Evolutionary conservation across 345 rosid genomes (phyloP), one percentile per base, ranked within the genome.

Genomic region (Laguncularia racemosa): DNA sequence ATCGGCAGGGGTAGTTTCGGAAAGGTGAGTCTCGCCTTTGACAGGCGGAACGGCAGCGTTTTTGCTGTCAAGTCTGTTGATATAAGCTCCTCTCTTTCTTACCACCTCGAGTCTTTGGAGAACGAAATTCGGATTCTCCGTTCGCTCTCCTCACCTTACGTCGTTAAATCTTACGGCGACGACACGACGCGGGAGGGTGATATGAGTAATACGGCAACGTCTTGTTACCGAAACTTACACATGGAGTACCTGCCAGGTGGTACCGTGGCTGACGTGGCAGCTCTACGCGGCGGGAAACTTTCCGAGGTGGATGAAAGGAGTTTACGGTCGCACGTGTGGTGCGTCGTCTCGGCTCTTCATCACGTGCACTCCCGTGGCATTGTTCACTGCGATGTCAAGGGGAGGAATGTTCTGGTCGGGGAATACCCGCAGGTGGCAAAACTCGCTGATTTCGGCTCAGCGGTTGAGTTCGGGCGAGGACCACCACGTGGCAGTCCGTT

Each of bases 391-490:
- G 96, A 88, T 60, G 86, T 89, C 28, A 85, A 89, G 55, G 81
- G 91, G 1, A 77, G 57, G 64, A 89, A 89, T 61, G 67, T 85
- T 15, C 74, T 89, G 44, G 73, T 89, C 4, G 77, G 65, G 14
- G 56, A 56, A 40, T 69, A 60, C 14, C 58, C 62, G 4, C 46
- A 63, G 58, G 61, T 60, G 44, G 76, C 74, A 6, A 88, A 88
- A 67, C 86, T 88, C 26, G 91, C 83, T 48, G 96, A 88, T 66
- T 88, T 88, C 67, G 96, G 96, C 15, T 80, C 91, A 2, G 84
- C 96, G 44, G 16, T 69, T 1, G 53, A 67, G 51, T 6, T 61
- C 1, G 59, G 23, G 19, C 59, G 21, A 2, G 63, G 49, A 1
- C 12, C 56, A 65, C 86, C 88, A 21, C 90, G 93, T 40, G 96